Evolutionary conservation across 257 asterid genomes (phyloP).

Genomic region (Pogostemon cablin): DNA sequence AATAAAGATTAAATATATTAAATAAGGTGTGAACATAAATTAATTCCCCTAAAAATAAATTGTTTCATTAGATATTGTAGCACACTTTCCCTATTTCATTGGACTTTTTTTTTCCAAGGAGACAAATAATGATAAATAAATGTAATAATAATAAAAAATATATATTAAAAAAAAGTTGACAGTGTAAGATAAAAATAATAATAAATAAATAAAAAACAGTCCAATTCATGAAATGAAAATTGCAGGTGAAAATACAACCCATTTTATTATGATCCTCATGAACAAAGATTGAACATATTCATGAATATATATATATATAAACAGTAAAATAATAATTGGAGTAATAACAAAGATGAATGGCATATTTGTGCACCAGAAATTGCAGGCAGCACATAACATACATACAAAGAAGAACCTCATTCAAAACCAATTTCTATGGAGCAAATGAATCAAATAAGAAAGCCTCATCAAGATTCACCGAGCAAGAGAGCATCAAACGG

Average conservation of each 20-base stretch:
- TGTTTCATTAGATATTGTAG: too few relatives aligned
- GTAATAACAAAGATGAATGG: not conserved
- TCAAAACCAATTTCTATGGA: slow-evolving; percentile 19
- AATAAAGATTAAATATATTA: too few relatives aligned
- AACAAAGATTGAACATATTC: too few relatives aligned
- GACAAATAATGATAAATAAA: too few relatives aligned
- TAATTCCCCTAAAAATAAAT: too few relatives aligned
- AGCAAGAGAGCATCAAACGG: not conserved
- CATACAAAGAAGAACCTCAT: slow-evolving; percentile 24
- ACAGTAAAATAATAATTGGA: not conserved
- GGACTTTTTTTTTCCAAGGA: too few relatives aligned
- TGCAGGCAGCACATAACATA: not conserved
- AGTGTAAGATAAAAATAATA: too few relatives aligned
- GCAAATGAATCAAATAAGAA: slow-evolving; percentile 26
- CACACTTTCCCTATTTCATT: too few relatives aligned
- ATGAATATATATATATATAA: not conserved
- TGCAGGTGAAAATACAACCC: not conserved
- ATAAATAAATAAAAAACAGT: too few relatives aligned
- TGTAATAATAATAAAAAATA: too few relatives aligned
- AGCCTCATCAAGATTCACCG: not conserved
- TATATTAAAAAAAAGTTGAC: too few relatives aligned
- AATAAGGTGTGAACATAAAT: too few relatives aligned
- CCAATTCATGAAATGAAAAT: not conserved
- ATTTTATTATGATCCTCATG: not conserved
- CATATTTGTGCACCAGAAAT: not conserved